Conservation (phyloP, 1,139 yeast species). For the Diutina rugosa region DNA sequence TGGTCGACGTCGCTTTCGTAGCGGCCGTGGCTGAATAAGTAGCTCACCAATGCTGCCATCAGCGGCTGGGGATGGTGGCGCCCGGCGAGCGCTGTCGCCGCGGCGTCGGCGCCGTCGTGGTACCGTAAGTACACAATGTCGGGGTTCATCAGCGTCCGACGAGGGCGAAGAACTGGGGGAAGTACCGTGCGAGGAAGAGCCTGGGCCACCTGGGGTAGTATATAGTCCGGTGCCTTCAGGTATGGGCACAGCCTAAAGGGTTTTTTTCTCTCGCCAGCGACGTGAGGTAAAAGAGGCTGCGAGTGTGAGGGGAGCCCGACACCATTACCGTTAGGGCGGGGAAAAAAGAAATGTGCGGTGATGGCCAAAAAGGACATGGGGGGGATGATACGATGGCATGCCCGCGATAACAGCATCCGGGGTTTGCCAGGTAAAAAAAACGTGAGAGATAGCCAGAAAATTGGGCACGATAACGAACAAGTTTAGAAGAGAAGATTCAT, state of each 20-base stretch:
- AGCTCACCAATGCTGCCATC: constrained; percentile 9
- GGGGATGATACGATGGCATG: background rate
- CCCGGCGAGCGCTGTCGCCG: constrained; percentile 2
- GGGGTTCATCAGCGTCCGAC: constrained; percentile 5
- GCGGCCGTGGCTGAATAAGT: constrained; percentile 22
- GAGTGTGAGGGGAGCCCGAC: background rate
- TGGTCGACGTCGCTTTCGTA: constrained; percentile 21
- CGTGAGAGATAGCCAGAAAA: no score
- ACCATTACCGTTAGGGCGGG: background rate
- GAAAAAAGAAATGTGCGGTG: background rate
- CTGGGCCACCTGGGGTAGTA: background rate
- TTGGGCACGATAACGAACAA: no score
- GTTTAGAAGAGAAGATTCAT: no score
- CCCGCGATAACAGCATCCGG: background rate
- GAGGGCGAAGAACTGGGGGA: background rate
- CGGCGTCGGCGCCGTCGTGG: constrained; percentile 3
- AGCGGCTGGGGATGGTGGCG: background rate
- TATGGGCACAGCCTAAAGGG: background rate
- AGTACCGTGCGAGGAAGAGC: background rate
- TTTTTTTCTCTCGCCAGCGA: background rate
- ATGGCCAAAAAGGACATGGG: background rate
- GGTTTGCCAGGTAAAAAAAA: no score
- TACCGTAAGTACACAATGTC: constrained; percentile 6
- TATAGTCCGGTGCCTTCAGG: background rate
- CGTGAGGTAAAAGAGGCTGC: background rate